Conservation (phyloP, 164 flowering plant species). For the Sextonia rubra region DNA sequence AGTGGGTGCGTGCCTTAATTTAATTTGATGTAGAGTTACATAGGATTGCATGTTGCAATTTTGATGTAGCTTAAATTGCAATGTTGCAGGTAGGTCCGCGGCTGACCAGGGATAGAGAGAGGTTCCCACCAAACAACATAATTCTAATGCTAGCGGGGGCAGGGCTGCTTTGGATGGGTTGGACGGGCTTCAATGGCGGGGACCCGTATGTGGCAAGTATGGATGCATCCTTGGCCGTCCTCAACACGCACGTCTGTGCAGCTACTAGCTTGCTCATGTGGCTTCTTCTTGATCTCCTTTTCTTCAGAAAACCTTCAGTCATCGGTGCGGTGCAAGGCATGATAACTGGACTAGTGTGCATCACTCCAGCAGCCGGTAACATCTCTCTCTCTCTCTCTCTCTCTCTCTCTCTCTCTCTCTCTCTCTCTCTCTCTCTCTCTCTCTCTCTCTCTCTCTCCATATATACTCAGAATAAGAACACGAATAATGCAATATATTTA, state of each 20-base stretch:
- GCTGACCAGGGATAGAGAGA: conserved; percentile 20
- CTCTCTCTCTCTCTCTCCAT: background rate
- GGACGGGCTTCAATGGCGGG: conserved; percentile 31
- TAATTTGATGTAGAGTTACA: background rate
- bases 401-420: background rate
- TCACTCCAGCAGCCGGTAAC: conserved; percentile 32
- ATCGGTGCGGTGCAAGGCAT: conserved; percentile 36
- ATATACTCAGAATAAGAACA: no score
- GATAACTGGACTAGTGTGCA: conserved; percentile 33
- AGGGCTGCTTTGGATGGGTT: conserved; percentile 30
- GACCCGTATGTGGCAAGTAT: conserved; percentile 23
- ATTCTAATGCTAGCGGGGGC: conserved; percentile 25
- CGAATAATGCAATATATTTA: no score
- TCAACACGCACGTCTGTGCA: conserved; percentile 26
- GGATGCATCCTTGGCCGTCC: conserved; percentile 27
- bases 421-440: background rate
- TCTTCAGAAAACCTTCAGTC: conserved; percentile 29
- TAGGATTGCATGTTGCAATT: no score
- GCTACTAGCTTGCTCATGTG: conserved; percentile 32
- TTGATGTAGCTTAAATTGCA: no score
- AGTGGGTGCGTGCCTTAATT: background rate
- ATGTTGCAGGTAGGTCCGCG: conserved; percentile 28
- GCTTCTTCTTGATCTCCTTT: conserved; percentile 22
- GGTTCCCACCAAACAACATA: conserved; percentile 30
- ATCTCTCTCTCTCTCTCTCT: background rate